Conservation (phyloP, 2,329 filamentous ascomycete genomes). For the Stagonosporopsis cucurbitacearum region DNA sequence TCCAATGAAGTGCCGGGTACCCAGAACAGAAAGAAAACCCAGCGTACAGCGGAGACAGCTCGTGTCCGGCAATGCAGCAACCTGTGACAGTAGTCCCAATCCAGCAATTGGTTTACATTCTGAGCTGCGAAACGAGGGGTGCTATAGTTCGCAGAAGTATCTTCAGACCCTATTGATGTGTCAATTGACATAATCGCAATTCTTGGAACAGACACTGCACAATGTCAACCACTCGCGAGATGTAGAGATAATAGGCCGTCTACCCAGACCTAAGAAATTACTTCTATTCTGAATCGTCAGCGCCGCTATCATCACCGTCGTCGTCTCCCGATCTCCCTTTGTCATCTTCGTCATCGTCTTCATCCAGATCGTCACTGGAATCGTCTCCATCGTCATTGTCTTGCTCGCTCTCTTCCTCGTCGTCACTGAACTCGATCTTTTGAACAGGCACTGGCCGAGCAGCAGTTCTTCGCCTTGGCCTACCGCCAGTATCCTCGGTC, state of each 20-base stretch:
- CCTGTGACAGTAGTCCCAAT: no score
- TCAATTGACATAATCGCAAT: not conserved
- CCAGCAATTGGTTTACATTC: no score
- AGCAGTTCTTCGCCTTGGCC: slow-evolving; percentile 38
- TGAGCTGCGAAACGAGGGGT: not conserved
- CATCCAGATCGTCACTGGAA: slow-evolving; percentile 19
- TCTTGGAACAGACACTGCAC: not conserved
- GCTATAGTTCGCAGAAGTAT: not conserved
- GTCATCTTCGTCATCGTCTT: slow-evolving; percentile 27
- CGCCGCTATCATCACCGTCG: slow-evolving; percentile 21
- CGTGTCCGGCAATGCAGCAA: no score
- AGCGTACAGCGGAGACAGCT: no score
- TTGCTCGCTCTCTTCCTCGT: slow-evolving; percentile 33
- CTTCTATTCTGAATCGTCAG: slow-evolving; percentile 33
- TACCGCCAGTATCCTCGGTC: slow-evolving; percentile 35
- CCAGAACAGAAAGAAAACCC: no score
- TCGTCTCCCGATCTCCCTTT: slow-evolving; percentile 27
- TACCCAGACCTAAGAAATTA: not conserved
- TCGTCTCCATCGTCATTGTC: slow-evolving; percentile 24
- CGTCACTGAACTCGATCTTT: slow-evolving; percentile 33
- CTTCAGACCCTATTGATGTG: no score
- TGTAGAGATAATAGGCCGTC: not conserved
- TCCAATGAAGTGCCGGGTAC: no score
- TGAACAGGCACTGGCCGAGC: slow-evolving; percentile 25
- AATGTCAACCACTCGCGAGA: not conserved